Evolutionary conservation across 306 rosid genomes (phyloP), one percentile per base, ranked within the genome.

Genomic region (Inga oerstediana): DNA sequence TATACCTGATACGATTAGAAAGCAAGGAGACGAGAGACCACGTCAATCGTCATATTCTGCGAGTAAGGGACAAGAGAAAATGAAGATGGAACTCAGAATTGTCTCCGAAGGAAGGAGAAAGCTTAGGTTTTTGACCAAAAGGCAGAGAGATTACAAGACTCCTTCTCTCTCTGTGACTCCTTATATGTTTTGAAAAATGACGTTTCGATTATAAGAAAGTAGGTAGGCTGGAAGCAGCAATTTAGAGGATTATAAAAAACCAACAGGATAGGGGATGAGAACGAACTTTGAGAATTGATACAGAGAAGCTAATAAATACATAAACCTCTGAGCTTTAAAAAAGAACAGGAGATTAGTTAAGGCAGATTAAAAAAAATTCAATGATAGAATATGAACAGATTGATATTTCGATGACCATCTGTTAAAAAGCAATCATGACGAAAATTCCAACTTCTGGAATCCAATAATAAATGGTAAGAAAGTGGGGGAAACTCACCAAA

Each of bases 221-320:
- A 59, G 90, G 86, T 84, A 77, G 87, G 92, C 78, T 39, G 61
- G 83, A 82, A 76, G 83, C 88, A 86, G 81, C 81, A 85, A 77
- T 82, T 78, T 73, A 77, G 70, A 72, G 74, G 76, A 78, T 59
- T 62, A 19, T 22, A 44, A 74, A 79, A 59, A 35, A 66, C 34
- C 67, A 72, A 35, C 35, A 59, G 80, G 41, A 32, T 43, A 20
- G 19, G 66, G 65, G 59, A 69, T 10, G 75, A 79, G 61, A 74
- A 62, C 73, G 62, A 80, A 52, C 77, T 84, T 79, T 67, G 64
- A 58, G 78, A 70, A 77, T 24, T 65, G 37, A 51, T 15, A 58
- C 24, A 65, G 62, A 71, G 62, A 71, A 73, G 4, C 41, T 80
- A 73, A 75, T 44, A 68, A 84, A 79, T 32, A 65, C 66, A 61